These are phyloP conservation scores for Claviceps sp. DNA, from an alignment of 2,329 filamentous ascomycete species.

Conservation along the genomic window DNA sequence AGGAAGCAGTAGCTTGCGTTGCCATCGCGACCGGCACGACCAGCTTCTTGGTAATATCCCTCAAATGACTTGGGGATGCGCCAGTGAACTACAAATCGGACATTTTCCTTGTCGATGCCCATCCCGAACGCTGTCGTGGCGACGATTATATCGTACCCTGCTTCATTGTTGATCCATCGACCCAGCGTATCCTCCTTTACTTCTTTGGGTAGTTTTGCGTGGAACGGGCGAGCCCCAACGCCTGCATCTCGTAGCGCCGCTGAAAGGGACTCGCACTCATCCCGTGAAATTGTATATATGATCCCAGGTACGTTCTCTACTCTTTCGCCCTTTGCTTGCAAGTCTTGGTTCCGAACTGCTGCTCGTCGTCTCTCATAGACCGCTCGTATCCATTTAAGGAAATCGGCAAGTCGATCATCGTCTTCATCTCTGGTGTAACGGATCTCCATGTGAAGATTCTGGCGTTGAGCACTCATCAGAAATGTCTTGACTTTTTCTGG, in stretches of 20 bases:
- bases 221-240: constrained; percentile 61
- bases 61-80: constrained; percentile 88
- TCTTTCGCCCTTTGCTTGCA: constrained; percentile 39
- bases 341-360: constrained; percentile 44
- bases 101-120: constrained; percentile 93
- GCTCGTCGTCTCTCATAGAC: constrained; percentile 56
- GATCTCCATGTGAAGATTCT: constrained; percentile 84
- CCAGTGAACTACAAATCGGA: constrained; percentile 93
- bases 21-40: constrained; percentile 78
- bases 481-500: constrained; percentile 56
- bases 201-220: constrained; percentile 53
- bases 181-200: constrained; percentile 58
- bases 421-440: constrained; percentile 68
- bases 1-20: constrained; percentile 78
- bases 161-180: constrained; percentile 58
- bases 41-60: constrained; percentile 91
- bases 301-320: constrained; percentile 58
- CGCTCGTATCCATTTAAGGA: constrained; percentile 62
- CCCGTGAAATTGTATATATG: constrained; percentile 64
- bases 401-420: constrained; percentile 57
- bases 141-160: constrained; percentile 80
- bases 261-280: constrained; percentile 61
- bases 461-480: constrained; percentile 68
- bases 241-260: constrained; percentile 51
- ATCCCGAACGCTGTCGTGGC: constrained; percentile 95